Conservation (phyloP, 768 basidiomycete genomes). For the Russula vinacea region DNA sequence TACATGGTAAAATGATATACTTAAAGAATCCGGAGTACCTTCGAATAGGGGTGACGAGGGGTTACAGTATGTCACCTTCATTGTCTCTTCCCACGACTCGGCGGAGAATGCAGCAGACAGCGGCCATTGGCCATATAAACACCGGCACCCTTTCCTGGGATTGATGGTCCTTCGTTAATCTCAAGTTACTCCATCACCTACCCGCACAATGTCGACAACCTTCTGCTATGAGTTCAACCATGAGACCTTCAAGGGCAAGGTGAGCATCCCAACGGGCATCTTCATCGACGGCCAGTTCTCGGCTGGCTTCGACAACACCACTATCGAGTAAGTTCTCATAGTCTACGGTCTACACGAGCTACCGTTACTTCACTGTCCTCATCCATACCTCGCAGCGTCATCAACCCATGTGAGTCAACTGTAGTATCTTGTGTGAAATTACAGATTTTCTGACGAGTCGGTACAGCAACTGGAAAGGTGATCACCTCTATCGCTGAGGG, state of each 20-base stretch:
- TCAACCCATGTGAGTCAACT: conserved; percentile 49
- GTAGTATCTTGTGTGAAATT: not conserved
- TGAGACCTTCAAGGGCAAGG: conserved; percentile 53
- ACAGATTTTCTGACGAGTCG: conserved; percentile 2
- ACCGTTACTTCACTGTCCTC: not conserved
- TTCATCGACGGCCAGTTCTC: conserved; percentile 71
- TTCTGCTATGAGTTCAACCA: conserved; percentile 55
- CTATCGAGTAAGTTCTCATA: conserved; percentile 61
- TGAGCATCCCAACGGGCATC: conserved; percentile 59
- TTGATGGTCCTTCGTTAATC: no score
- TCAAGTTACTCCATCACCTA: not conserved
- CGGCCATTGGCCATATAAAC: no score
- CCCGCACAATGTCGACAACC: conserved; percentile 39
- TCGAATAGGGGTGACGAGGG: no score
- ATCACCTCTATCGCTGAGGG: conserved; percentile 58
- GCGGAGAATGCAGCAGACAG: no score
- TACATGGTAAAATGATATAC: no score
- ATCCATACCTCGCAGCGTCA: conserved; percentile 44
- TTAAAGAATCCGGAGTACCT: no score
- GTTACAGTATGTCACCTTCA: no score
- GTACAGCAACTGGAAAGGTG: conserved; percentile 52
- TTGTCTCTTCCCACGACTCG: no score
- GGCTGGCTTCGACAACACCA: conserved; percentile 50
- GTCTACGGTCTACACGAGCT: not conserved
- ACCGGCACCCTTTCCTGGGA: no score